These are phyloP conservation scores for Amanita inopinata DNA, from an alignment of 768 basidiomycete genomes.

Conservation along the genomic window DNA sequence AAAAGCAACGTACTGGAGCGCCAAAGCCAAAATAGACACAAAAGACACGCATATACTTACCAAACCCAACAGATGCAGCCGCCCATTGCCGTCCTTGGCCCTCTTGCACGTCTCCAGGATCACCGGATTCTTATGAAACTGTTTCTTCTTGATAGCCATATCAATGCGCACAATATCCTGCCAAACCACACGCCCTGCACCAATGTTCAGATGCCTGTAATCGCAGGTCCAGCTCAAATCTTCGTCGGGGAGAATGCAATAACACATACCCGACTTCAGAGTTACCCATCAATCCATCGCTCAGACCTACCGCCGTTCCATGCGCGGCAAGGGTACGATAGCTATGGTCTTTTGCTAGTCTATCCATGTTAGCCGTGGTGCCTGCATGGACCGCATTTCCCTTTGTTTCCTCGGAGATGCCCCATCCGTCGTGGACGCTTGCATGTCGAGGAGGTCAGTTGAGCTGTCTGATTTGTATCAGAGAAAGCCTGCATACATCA, in stretches of 20 bases:
- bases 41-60: slow-evolving; percentile 30
- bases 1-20: no score
- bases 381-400: slow-evolving; percentile 87
- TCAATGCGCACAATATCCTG: slow-evolving; percentile 97
- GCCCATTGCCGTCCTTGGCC: slow-evolving; percentile 76
- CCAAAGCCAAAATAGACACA: slow-evolving; percentile 1
- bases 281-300: slow-evolving; percentile 94
- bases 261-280: slow-evolving; percentile 88
- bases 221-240: not conserved
- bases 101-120: slow-evolving; percentile 67
- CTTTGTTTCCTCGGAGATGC: slow-evolving; percentile 58
- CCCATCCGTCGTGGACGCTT: slow-evolving; percentile 97
- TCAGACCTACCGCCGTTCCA: slow-evolving; percentile 86
- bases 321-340: slow-evolving; percentile 72
- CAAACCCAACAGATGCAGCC: slow-evolving; percentile 83
- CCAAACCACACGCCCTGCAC: slow-evolving; percentile 93
- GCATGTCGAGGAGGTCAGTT: not conserved
- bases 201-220: slow-evolving; percentile 86
- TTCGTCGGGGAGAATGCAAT: slow-evolving; percentile 5
- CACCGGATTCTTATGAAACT: slow-evolving; percentile 69
- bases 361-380: slow-evolving; percentile 83
- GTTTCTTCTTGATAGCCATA: slow-evolving; percentile 78
- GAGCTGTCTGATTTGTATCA: not conserved
- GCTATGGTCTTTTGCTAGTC: slow-evolving; percentile 66
- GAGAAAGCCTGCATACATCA: slow-evolving; percentile 54